These are phyloP conservation scores for Heterobasidion parviporum DNA, from an alignment of 1,284 basidiomycete species.

Conservation along the genomic window DNA sequence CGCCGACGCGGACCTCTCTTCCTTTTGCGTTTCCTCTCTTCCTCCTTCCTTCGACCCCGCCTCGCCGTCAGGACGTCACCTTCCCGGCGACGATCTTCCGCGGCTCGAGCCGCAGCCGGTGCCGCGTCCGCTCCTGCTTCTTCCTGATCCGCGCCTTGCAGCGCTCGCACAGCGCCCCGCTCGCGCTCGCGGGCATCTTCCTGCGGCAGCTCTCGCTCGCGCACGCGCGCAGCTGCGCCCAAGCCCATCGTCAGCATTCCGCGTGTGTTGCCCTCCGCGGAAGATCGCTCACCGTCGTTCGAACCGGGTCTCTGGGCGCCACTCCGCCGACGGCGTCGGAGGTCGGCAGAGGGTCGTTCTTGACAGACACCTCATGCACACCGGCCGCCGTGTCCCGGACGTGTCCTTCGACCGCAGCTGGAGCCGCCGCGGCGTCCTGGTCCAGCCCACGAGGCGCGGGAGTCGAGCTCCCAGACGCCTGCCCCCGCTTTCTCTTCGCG, in stretches of 20 bases:
- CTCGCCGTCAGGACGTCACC: background rate
- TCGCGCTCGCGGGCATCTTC: slow-evolving; percentile 15
- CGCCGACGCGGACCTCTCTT: no score
- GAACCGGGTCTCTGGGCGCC: no score
- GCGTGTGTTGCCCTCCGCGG: no score
- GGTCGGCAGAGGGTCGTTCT: background rate
- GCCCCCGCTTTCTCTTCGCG: background rate
- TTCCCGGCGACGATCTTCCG: slow-evolving; percentile 5
- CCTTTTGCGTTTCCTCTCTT: no score
- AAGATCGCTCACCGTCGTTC: no score
- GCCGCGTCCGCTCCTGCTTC: slow-evolving; percentile 31
- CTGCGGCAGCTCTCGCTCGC: slow-evolving; percentile 24
- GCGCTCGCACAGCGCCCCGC: slow-evolving; percentile 30
- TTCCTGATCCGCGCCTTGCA: slow-evolving; percentile 38
- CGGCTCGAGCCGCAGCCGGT: slow-evolving; percentile 37
- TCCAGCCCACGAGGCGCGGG: background rate
- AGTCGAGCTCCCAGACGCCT: background rate
- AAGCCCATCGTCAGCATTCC: background rate
- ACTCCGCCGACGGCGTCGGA: background rate
- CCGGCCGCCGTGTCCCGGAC: background rate
- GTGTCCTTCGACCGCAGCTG: background rate
- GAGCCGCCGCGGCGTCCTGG: background rate
- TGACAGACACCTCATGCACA: background rate
- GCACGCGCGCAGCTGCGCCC: slow-evolving; percentile 13
- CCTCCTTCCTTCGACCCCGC: no score